Evolutionary conservation across 768 basidiomycete species (phyloP), one percentile per base, ranked within the genome.

Genomic region (Russula dissimulans): DNA sequence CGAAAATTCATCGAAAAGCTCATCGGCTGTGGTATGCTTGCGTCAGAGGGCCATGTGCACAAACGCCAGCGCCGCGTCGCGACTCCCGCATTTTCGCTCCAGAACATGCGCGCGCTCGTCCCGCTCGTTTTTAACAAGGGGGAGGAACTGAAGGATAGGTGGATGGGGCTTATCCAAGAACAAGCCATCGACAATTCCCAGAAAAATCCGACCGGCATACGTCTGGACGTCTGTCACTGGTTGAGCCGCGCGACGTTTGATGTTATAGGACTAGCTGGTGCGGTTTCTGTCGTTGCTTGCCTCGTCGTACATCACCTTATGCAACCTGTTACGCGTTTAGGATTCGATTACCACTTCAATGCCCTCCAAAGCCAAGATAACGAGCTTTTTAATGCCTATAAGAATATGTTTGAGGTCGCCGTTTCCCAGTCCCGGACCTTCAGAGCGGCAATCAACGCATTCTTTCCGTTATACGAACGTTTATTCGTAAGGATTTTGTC

Each of bases 241-340:
- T 72, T 94, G 38, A 87, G 85, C 63, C 79, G 91, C 45, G 85
- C 86, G 9, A 92, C 92, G 0, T 89, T 97, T 67, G 94, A 95
- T 70, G 85, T 95, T 46, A 92, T 97, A 65, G 94, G 92, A 1
- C 70, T 90, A n/a, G 89, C 92, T 44, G 89, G 89, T 89, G 57
- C 48, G 75, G 29, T 17, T 17, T 36, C 18, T 34, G 69, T 8
- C 26, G 48, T 43, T 32, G 14, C 42, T 41, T 46, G 4, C 11
- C 15, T 50, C 4, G 22, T 26, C 4, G 14, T 12, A 18, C 31
- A 15, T 17, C 31, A 1, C 32, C 54, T 31, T 5, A 52, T 5
- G 6, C n/a, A 29, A 4, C 29, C 29, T 18, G 5, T 41, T 4
- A 3, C 12, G 47, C 34, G 14, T 8, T 53, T 34, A 91, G 90